Conservation (phyloP, 2,329 filamentous ascomycete genomes). For the Exophiala viscosa region DNA sequence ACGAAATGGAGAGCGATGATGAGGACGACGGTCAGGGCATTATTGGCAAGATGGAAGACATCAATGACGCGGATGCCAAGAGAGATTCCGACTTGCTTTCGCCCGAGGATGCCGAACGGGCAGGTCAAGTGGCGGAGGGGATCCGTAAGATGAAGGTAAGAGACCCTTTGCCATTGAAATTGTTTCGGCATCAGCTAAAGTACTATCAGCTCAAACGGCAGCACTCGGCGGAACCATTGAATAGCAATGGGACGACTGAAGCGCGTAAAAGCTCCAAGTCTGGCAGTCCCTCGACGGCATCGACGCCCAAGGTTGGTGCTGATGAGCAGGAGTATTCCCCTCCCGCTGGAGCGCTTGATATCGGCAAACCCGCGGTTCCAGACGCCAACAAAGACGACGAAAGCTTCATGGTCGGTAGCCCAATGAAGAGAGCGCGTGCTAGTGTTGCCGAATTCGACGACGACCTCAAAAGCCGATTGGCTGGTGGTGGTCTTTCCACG, state of each 20-base stretch:
- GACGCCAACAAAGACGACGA: constrained; percentile 31
- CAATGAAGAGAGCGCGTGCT: constrained; percentile 46
- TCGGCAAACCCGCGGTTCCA: constrained; percentile 12
- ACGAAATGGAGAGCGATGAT: constrained; percentile 71
- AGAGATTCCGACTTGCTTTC: constrained; percentile 50
- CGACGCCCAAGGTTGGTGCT: constrained; percentile 33
- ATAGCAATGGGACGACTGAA: constrained; percentile 35
- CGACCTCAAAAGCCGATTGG: constrained; percentile 39
- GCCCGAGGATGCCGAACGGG: constrained; percentile 57
- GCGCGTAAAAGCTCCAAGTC: constrained; percentile 43
- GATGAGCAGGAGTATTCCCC: constrained; percentile 39
- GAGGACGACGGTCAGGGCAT: constrained; percentile 68
- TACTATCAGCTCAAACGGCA: constrained; percentile 59
- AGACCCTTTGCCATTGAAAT: constrained; percentile 24
- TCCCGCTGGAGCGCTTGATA: constrained; percentile 19
- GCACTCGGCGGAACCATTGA: constrained; percentile 57
- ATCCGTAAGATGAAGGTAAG: constrained; percentile 64
- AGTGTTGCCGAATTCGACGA: constrained; percentile 43
- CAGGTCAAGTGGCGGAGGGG: constrained; percentile 61
- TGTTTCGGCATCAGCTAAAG: constrained; percentile 27
- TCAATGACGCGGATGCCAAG: constrained; percentile 57
- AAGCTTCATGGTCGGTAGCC: constrained; percentile 40
- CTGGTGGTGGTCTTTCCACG: constrained; percentile 32
- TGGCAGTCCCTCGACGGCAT: constrained; percentile 35
- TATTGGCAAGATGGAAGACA: constrained; percentile 58